Evolutionary conservation across 2,329 filamentous ascomycete species (phyloP), one percentile per base, ranked within the genome.

Genomic region (Ceratocystis alfenasii): DNA sequence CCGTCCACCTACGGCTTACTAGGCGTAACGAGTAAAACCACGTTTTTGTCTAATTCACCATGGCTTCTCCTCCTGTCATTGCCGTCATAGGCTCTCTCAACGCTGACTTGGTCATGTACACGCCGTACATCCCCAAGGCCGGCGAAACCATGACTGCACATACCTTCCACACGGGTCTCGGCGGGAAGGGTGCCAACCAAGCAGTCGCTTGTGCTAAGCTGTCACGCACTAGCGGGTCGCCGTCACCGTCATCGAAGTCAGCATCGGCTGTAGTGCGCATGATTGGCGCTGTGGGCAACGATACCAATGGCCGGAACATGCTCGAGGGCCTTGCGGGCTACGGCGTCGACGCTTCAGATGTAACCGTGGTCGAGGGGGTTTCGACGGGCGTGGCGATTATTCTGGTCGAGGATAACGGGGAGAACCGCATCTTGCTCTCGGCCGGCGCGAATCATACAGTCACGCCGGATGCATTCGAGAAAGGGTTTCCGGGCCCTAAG

Each of bases 111-210:
- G 84, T 89, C 64, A 87, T 86, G 1, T 78, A 83, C 65, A 88
- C 86, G 8, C 76, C 84, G 0, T 84, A 87, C 15, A 78, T 89
- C n/a, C 87, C 87, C 0, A 76, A 77, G 1, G 80, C 81, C 1
- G 88, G 87, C 63, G 87, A 90, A 73, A 90, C 87, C 0, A 77
- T 90, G 8, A 86, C 83, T 12, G 81, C 85, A 41, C 78, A 80
- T 68, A 87, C 82, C 80, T 83, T 69, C 48, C 53, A 65, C 36
- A 66, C 64, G 3, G 66, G 66, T 1, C 46, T 67, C 30, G 88
- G 87, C 61, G 87, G 88, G 17, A 90, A 90, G 76, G 87, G 87
- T 55, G 87, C 87, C 44, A 90, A 90, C 73, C 87, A 90, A 76
- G 87, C 86, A 2, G 85, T 89, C 46, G 85, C 86, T 6, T 85